Percentiles rank a stretch among this genome's conserved stretches.
These are phyloP conservation scores for Candida caryicola DNA, from an alignment of 805 yeast genomes.

Conservation along the genomic window DNA sequence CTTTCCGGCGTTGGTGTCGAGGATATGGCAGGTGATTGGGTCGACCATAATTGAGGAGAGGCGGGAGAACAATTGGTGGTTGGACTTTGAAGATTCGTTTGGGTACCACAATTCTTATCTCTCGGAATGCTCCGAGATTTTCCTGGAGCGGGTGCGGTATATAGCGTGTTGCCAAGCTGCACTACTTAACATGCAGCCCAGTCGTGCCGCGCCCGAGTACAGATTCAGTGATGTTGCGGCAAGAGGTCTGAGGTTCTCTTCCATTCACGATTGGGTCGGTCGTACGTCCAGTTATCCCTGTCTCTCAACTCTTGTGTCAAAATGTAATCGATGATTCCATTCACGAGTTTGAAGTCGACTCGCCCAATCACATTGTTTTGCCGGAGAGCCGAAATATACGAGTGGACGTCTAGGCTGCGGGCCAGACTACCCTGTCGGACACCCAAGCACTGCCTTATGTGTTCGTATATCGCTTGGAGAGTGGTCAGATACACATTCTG, in stretches of 20 bases:
- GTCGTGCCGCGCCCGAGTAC: no score
- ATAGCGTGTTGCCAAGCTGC: not conserved
- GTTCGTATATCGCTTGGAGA: slow-evolving; percentile 11
- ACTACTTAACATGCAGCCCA: no score
- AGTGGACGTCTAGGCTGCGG: not conserved
- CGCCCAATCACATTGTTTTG: slow-evolving; percentile 5
- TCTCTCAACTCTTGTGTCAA: slow-evolving; percentile 15
- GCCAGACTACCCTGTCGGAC: not conserved
- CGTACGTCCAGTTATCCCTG: slow-evolving; percentile 23
- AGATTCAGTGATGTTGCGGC: no score
- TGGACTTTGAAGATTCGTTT: not conserved
- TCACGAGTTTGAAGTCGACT: slow-evolving; percentile 18
- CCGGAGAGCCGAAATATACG: not conserved
- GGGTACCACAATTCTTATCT: not conserved
- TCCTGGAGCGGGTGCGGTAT: not conserved
- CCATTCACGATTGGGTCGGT: slow-evolving; percentile 12
- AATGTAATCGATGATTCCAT: slow-evolving; percentile 26
- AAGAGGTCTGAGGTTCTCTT: not conserved
- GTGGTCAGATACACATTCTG: slow-evolving; percentile 18
- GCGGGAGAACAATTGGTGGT: not conserved
- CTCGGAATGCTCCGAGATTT: slow-evolving; percentile 6
- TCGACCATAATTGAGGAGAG: slow-evolving; percentile 24
- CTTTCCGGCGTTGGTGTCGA: slow-evolving; percentile 78
- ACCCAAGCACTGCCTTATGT: slow-evolving; percentile 8
- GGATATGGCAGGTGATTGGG: slow-evolving; percentile 85